Evolutionary conservation across 306 rosid genomes (phyloP), one percentile per base, ranked within the genome.

Genomic region (Sicyos edulis): DNA sequence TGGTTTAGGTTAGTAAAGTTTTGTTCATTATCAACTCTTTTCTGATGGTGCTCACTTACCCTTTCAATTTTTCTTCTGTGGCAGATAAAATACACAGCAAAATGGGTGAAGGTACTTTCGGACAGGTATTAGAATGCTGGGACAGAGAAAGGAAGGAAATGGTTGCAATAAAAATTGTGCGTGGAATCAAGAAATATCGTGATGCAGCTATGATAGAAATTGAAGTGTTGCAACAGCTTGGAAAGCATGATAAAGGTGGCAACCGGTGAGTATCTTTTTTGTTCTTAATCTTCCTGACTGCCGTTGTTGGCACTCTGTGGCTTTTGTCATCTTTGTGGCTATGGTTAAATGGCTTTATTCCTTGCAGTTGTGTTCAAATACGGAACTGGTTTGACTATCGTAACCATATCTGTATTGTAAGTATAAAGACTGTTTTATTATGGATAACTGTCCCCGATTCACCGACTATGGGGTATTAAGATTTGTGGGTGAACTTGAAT

Each of bases 321-420:
- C 17, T 76, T 75, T 50, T 62, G 70, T 78, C 56, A 53, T 63
- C 73, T 64, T 78, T 70, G 21, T 78, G 66, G 83, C 89, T 47
- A 74, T 77, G 76, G 95, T 93, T 93, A 88, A 91, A 91, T 79
- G 82, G 81, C 87, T 83, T 87, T 83, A 81, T 91, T 93, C 97
- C 92, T 93, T 93, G 99, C 99, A 93, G 99, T 93, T 93, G 97
- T 93, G 99, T 93, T 83, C 99, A 93, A 93, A 78, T 93, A 86
- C 88, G 96, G n/a, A n/a, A n/a, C n/a, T n/a, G n/a, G n/a, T n/a
- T n/a, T n/a, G n/a, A n/a, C n/a, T n/a, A n/a, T n/a, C 98, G 97
- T 88, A 93, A 93, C 86, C 99, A 93, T 93, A 93, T 93, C 78
- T 93, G 99, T 93, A 91, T 93, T 89, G 99, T 93, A 93, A 93